Conservation (phyloP, 2,329 filamentous ascomycete genomes). For the Thermoascus crustaceus region DNA sequence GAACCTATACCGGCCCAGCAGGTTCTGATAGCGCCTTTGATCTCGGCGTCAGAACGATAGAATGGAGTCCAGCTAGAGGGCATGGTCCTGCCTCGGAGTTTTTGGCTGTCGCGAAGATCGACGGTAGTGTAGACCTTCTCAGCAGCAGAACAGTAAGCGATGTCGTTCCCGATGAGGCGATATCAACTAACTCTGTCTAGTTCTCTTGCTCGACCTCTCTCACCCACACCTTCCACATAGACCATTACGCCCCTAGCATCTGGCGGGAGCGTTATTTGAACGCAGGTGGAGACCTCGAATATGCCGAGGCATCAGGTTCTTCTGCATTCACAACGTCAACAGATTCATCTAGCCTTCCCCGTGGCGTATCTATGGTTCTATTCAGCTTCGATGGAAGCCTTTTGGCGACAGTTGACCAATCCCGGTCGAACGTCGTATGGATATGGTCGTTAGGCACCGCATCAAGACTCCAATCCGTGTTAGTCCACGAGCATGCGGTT, state of each 20-base stretch:
- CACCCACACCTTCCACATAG: constrained; percentile 25
- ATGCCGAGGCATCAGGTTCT: constrained; percentile 30
- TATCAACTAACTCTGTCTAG: constrained; percentile 12
- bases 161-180: neutral
- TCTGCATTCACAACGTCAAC: constrained; percentile 25
- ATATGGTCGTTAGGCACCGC: constrained; percentile 32
- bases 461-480: constrained; percentile 23
- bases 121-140: constrained; percentile 43
- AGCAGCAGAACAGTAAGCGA: constrained; percentile 33
- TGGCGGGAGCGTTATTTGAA: constrained; percentile 26
- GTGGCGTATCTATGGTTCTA: constrained; percentile 32
- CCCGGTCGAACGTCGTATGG: constrained; percentile 37
- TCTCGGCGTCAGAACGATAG: constrained; percentile 44
- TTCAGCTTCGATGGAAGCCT: constrained; percentile 31
- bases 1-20: constrained; percentile 39
- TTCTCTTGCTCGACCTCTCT: constrained; percentile 27
- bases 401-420: constrained; percentile 33
- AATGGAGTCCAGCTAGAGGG: constrained; percentile 41
- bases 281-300: constrained; percentile 24
- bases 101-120: constrained; percentile 44
- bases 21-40: constrained; percentile 33
- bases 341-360: constrained; percentile 20
- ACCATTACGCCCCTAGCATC: constrained; percentile 23
- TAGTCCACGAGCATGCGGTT: constrained; percentile 36
- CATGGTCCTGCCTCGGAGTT: constrained; percentile 24